A percentile compares a stretch with the other conserved stretches of the same genome.
phyloP scores from a whole-genome alignment of 2,329 filamentous ascomycete genomes.

The Aspergillus clavatus region DNA sequence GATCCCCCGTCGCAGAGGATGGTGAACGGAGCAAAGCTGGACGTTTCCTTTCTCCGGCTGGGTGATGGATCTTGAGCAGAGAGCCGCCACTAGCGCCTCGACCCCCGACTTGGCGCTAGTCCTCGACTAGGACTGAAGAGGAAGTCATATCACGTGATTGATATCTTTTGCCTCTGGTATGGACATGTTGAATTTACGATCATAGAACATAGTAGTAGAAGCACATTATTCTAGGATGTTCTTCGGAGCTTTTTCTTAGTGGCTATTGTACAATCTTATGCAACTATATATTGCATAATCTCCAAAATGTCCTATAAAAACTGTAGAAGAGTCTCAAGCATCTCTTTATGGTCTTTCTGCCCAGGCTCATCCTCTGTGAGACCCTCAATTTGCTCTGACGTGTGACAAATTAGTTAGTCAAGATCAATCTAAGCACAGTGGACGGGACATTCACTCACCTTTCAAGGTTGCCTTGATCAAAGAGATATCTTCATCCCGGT shows the following conservation, averaged over 20 bases:
- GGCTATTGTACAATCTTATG: background rate
- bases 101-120: constrained; percentile 20
- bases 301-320: constrained; percentile 26
- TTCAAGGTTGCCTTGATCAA: constrained; percentile 64
- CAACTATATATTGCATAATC: background rate
- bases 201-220: too few species aligned
- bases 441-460: constrained; percentile 39
- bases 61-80: constrained; percentile 28
- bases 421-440: too few species aligned
- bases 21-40: constrained; percentile 19
- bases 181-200: too few species aligned
- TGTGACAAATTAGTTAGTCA: constrained; percentile 16
- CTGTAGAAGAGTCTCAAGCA: constrained; percentile 56
- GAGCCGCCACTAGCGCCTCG: constrained; percentile 28
- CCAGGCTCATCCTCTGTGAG: constrained; percentile 54
- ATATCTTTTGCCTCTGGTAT: constrained; percentile 4
- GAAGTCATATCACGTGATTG: constrained; percentile 23
- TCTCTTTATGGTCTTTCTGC: constrained; percentile 54
- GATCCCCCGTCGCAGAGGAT: constrained; percentile 22
- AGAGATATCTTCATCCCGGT: constrained; percentile 61
- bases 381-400: constrained; percentile 56
- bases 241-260: background rate
- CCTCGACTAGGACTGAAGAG: constrained; percentile 6
- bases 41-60: constrained; percentile 17
- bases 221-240: too few species aligned